Evolutionary conservation across 768 basidiomycete species (phyloP).

Genomic region (Tulasnella sp.): DNA sequence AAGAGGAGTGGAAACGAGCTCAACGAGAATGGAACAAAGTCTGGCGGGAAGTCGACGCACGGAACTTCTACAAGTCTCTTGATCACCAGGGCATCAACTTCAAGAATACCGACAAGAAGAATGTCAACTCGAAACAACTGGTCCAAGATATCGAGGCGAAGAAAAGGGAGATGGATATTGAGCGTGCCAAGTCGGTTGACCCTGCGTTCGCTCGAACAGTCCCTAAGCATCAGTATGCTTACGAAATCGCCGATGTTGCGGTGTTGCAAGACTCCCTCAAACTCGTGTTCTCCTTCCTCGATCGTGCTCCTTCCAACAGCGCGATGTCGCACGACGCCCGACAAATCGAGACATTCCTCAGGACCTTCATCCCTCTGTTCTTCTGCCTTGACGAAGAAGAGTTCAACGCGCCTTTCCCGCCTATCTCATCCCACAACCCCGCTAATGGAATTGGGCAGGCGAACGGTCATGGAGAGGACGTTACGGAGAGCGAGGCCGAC

Average conservation of each 20-base stretch:
- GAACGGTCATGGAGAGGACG: conserved; percentile 19
- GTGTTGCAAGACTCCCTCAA: conserved; percentile 87
- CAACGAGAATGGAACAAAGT: conserved; percentile 95
- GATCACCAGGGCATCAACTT: conserved; percentile 94
- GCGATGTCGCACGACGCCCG: conserved; percentile 36
- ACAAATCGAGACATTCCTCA: conserved; percentile 78
- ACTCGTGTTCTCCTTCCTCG: conserved; percentile 86
- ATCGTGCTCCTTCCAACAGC: conserved; percentile 52
- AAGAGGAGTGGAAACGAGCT: conserved; percentile 94
- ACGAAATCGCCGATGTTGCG: conserved; percentile 66
- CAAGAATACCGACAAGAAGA: conserved; percentile 95
- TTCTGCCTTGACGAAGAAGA: conserved; percentile 52
- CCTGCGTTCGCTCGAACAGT: conserved; percentile 31
- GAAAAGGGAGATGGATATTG: conserved; percentile 61
- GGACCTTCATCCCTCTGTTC: conserved; percentile 76
- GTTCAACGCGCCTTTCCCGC: conserved; percentile 43
- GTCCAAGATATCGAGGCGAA: conserved; percentile 71
- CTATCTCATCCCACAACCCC: conserved; percentile 35
- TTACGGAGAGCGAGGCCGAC: conserved; percentile 32
- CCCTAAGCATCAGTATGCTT: conserved; percentile 64
- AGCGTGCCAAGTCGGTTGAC: conserved; percentile 47
- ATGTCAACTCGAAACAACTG: conserved; percentile 78
- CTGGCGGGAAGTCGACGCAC: conserved; percentile 94
- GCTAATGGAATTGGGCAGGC: conserved; percentile 21
- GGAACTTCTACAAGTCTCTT: conserved; percentile 96